Evolutionary conservation across 2,329 filamentous ascomycete species (phyloP).

Genomic region (Ascochyta rabiei): DNA sequence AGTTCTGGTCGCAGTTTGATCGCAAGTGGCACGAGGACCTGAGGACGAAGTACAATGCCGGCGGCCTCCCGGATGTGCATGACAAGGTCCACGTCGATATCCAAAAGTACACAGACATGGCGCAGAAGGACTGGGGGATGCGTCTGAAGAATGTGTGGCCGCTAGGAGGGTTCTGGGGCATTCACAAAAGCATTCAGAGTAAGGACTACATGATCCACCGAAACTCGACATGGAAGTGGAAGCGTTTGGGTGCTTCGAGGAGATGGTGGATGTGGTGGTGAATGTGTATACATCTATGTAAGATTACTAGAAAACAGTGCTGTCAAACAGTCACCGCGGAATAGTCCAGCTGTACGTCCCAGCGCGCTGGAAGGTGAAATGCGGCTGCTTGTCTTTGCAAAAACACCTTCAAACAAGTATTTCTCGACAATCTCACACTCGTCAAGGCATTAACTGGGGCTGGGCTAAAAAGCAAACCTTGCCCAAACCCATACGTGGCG

Average conservation of each 20-base stretch:
- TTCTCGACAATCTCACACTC: background rate
- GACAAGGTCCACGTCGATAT: constrained; percentile 66
- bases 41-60: constrained; percentile 64
- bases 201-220: constrained; percentile 45
- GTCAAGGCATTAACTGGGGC: too few species aligned
- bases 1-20: constrained; percentile 72
- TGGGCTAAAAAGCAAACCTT: too few species aligned
- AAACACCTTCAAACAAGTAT: background rate
- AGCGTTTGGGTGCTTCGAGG: constrained; percentile 2
- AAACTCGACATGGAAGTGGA: constrained; percentile 44
- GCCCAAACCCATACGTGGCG: too few species aligned
- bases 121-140: constrained; percentile 32
- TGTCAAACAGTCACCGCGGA: background rate
- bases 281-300: background rate
- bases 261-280: constrained; percentile 19
- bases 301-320: background rate
- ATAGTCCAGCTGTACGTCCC: background rate
- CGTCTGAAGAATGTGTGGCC: constrained; percentile 43
- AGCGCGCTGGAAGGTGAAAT: background rate
- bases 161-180: constrained; percentile 46
- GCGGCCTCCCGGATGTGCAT: constrained; percentile 67
- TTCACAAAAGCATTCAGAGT: constrained; percentile 48
- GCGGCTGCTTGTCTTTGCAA: background rate
- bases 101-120: constrained; percentile 35
- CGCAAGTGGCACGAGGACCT: constrained; percentile 64